Conservation (phyloP, 495 filamentous ascomycete species). For the Chaetomium cochliodes region DNA sequence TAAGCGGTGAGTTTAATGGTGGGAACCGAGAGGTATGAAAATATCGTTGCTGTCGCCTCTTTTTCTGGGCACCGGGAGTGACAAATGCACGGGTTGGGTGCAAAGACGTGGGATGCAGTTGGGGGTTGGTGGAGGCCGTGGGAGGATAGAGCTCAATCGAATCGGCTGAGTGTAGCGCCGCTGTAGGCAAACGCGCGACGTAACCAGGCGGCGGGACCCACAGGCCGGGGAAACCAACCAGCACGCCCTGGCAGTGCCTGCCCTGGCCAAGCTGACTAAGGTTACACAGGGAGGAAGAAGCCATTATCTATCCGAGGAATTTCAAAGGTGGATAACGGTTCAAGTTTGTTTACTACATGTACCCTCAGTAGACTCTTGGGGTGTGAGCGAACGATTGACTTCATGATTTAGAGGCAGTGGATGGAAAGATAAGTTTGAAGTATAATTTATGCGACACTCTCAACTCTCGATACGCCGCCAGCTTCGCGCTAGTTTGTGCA, state of each 20-base stretch:
- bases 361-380: too few relatives aligned
- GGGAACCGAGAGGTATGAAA: not conserved
- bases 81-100: conserved; percentile 4
- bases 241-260: not conserved
- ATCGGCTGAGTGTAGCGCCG: conserved; percentile 28
- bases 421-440: not conserved
- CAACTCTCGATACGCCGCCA: not conserved
- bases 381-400: not conserved
- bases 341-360: too few relatives aligned
- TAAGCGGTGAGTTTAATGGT: not conserved
- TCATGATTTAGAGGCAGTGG: not conserved
- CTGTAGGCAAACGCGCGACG: conserved; percentile 42
- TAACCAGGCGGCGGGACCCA: conserved; percentile 34
- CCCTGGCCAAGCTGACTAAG: conserved; percentile 20
- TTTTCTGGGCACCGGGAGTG: not conserved
- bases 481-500: too few relatives aligned
- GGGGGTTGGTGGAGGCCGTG: conserved; percentile 22
- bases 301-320: too few relatives aligned
- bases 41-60: not conserved
- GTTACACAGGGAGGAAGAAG: not conserved
- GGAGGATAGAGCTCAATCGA: conserved; percentile 32
- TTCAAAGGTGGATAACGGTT: too few relatives aligned
- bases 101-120: conserved; percentile 25
- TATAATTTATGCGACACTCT: not conserved
- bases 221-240: conserved; percentile 18